These are phyloP conservation scores for Suillus bovinus DNA, from an alignment of 768 basidiomycete species.

Conservation along the genomic window DNA sequence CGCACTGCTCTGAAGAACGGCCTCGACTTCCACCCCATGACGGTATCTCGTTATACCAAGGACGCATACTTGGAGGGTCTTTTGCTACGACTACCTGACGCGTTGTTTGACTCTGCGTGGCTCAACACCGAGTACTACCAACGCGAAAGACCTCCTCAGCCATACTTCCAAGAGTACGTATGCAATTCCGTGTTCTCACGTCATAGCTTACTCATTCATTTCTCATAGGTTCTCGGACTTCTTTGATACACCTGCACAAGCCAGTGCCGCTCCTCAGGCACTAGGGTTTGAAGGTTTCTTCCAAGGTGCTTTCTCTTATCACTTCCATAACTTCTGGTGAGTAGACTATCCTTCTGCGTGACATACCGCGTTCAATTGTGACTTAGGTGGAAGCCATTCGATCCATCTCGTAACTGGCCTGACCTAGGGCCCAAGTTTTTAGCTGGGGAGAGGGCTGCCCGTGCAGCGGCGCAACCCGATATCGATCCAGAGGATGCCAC, in stretches of 20 bases:
- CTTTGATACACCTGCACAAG: constrained; percentile 75
- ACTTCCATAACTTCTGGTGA: constrained; percentile 93
- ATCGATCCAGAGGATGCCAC: constrained; percentile 38
- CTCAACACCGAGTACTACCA: constrained; percentile 92
- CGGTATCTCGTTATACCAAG: constrained; percentile 84
- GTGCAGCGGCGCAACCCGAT: constrained; percentile 41
- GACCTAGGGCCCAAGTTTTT: constrained; percentile 84
- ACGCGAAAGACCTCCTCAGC: constrained; percentile 89
- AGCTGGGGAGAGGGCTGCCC: constrained; percentile 70
- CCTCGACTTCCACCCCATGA: constrained; percentile 97
- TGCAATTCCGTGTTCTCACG: not conserved
- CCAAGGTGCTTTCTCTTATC: constrained; percentile 93
- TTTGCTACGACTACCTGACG: constrained; percentile 88
- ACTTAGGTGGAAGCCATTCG: constrained; percentile 93
- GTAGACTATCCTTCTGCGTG: constrained; percentile 20
- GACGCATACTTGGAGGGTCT: constrained; percentile 86
- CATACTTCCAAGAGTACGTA: constrained; percentile 83
- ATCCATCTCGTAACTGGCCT: constrained; percentile 91
- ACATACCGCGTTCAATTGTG: not conserved
- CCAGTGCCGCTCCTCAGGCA: constrained; percentile 81
- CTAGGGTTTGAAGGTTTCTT: constrained; percentile 96
- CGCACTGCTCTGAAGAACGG: constrained; percentile 91
- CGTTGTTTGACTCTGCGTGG: constrained; percentile 97
- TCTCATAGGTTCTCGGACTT: constrained; percentile 77
- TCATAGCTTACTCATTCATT: constrained; percentile 5